These are phyloP conservation scores for Monascus purpureus DNA, from an alignment of 495 filamentous ascomycete genomes.

Conservation along the genomic window DNA sequence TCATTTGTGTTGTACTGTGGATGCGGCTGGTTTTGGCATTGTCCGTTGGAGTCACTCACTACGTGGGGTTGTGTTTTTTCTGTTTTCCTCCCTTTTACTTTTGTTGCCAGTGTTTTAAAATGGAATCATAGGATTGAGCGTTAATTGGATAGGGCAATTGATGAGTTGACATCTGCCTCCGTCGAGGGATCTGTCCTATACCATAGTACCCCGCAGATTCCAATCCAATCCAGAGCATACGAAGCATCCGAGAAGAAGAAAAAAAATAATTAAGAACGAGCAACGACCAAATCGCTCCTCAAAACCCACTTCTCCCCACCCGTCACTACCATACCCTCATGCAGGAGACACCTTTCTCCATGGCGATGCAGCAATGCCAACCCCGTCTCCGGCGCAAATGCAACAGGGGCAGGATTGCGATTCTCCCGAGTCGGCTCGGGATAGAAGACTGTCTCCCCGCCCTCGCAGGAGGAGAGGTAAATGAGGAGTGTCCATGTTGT, in stretches of 20 bases:
- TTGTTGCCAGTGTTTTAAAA: no score
- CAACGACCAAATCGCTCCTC: conserved; percentile 73
- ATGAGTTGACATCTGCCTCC: no score
- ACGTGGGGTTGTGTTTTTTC: no score
- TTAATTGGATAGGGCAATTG: no score
- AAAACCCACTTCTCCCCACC: conserved; percentile 89
- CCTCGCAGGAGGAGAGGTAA: conserved; percentile 68
- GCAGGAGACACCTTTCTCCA: conserved; percentile 76
- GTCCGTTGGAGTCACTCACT: no score
- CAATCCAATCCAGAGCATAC: no score
- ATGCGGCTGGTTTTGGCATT: not conserved
- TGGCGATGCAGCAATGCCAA: conserved; percentile 81
- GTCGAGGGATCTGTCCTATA: no score
- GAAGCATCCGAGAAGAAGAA: no score
- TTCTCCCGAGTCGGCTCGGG: conserved; percentile 45
- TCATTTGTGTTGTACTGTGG: not conserved
- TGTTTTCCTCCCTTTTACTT: no score
- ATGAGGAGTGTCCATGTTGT: conserved; percentile 91
- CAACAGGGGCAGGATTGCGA: conserved; percentile 43
- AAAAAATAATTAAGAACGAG: conserved; percentile 22
- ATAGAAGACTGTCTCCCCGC: conserved; percentile 90
- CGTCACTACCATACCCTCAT: conserved; percentile 70
- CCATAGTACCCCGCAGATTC: no score
- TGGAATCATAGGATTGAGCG: no score
- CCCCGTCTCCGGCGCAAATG: conserved; percentile 61